Evolutionary conservation across 2,329 filamentous ascomycete genomes (phyloP), one percentile per base, ranked within the genome.

Genomic region (Cytospora paraplurivora): DNA sequence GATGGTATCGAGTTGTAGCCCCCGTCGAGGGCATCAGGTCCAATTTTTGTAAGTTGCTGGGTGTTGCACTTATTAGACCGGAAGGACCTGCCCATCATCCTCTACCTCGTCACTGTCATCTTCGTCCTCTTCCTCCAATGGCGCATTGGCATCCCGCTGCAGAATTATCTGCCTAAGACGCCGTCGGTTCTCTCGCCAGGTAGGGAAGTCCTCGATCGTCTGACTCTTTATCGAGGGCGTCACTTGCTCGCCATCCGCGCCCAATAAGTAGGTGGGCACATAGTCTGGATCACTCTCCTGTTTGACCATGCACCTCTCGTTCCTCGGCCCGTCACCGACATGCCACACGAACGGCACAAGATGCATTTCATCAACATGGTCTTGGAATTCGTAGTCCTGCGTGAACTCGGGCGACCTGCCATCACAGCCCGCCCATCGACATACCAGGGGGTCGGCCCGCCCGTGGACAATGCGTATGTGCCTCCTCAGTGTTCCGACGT

Each of bases 181-280:
- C 60, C 76, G 74, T 53, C 76, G 74, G 41, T 83, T 81, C 49
- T 74, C 75, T 66, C 75, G 78, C 69, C 74, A 77, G 3, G 82
- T 81, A 17, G 76, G 69, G 0, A 78, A 69, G 61, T 79, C 79
- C 69, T 87, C 84, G n/a, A 82, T 65, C 59, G 76, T 68, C 71
- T 87, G 84, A 33, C 78, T 74, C n/a, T 71, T 71, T 21, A 88
- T 73, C 13, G 82, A 85, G 0, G 85, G 85, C 7, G 85, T 88
- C 38, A 88, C 79, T 71, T 87, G 84, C 4, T 77, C 75, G 15
- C 85, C 85, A 15, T 79, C 67, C 37, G 74, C 69, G 59, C 85
- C 82, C 58, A 81, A 80, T 0, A 88, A 77, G 69, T 83, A 88
- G 27, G 70, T 66, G 0, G 83, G 83, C 11, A 82, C 64, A 35